Evolutionary conservation across 495 filamentous ascomycete genomes (phyloP).

Genomic region (Pyrenula massariospora): DNA sequence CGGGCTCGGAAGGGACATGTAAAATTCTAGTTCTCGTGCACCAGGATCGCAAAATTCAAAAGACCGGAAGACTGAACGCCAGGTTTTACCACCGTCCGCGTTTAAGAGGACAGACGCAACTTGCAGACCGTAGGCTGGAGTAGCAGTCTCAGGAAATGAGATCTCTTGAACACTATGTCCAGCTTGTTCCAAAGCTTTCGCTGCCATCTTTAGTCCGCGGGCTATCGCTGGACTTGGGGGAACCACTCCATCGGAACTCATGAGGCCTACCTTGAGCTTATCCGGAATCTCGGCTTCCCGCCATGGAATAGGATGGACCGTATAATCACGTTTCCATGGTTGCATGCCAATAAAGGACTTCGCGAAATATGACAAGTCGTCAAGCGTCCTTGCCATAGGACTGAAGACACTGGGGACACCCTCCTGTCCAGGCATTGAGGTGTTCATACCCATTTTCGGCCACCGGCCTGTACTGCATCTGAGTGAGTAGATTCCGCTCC

Average conservation of each 20-base stretch:
- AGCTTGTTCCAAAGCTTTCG: slow-evolving; percentile 49
- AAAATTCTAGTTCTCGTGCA: slow-evolving; percentile 56
- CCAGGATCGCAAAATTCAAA: slow-evolving; percentile 78
- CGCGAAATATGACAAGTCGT: slow-evolving; percentile 80
- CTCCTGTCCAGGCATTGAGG: slow-evolving; percentile 92
- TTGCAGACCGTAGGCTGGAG: slow-evolving; percentile 59
- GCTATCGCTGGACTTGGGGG: slow-evolving; percentile 76
- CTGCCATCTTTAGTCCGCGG: slow-evolving; percentile 61
- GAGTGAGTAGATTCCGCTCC: slow-evolving; percentile 79
- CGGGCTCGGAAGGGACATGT: slow-evolving; percentile 62
- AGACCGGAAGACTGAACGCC: slow-evolving; percentile 59
- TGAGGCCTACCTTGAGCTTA: slow-evolving; percentile 61
- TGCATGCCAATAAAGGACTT: slow-evolving; percentile 65
- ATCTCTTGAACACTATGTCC: slow-evolving; percentile 75
- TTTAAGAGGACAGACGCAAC: slow-evolving; percentile 81
- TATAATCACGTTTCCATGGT: slow-evolving; percentile 87
- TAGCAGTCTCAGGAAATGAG: slow-evolving; percentile 42
- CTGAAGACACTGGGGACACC: slow-evolving; percentile 83
- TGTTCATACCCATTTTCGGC: slow-evolving; percentile 75
- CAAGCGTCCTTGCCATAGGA: slow-evolving; percentile 83
- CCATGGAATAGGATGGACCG: slow-evolving; percentile 79
- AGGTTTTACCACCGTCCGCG: slow-evolving; percentile 76
- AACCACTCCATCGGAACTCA: slow-evolving; percentile 75
- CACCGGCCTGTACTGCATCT: slow-evolving; percentile 93
- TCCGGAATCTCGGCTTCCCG: slow-evolving; percentile 45